phyloP scores from a whole-genome alignment of 2,329 filamentous ascomycete species.

The Fusarium sambucinum region DNA sequence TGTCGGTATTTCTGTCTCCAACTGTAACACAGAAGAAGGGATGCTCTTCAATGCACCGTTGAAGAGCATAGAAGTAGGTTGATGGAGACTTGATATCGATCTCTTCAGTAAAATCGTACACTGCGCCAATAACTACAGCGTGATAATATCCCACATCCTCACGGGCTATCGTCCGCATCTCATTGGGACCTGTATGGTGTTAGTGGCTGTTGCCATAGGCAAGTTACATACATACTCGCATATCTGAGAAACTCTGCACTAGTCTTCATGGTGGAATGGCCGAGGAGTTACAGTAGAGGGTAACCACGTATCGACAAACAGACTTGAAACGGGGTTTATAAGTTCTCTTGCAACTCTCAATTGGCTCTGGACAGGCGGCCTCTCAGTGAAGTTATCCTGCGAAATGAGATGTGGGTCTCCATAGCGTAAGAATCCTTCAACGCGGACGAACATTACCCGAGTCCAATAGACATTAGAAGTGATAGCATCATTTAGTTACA shows the following conservation, averaged over 20 bases:
- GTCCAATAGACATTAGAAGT: background rate
- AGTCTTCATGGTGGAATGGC: constrained; percentile 19
- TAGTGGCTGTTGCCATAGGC: background rate
- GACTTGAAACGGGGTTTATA: constrained; percentile 4
- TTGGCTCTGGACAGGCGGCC: constrained; percentile 26
- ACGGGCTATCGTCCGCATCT: constrained; percentile 41
- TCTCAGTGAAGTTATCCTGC: constrained; percentile 14
- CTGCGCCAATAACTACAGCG: constrained; percentile 41
- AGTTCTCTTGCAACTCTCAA: background rate
- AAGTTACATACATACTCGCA: constrained; percentile 32
- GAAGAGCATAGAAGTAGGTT: constrained; percentile 34
- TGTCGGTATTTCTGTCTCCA: constrained; percentile 37
- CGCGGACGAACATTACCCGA: constrained; percentile 7
- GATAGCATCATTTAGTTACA: background rate
- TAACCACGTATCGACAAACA: background rate
- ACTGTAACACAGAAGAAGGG: constrained; percentile 41
- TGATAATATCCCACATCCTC: constrained; percentile 43
- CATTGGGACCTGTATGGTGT: constrained; percentile 37
- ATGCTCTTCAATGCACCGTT: constrained; percentile 34
- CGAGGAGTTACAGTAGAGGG: background rate
- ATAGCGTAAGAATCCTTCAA: constrained; percentile 8
- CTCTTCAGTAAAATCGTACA: constrained; percentile 28
- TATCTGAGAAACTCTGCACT: constrained; percentile 31
- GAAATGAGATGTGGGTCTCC: constrained; percentile 10
- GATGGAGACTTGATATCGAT: constrained; percentile 13